A percentile compares a stretch with the other conserved stretches of the same genome.
Conservation (phyloP, 352 stramenopile genomes). For the Phytophthora tubulina region DNA sequence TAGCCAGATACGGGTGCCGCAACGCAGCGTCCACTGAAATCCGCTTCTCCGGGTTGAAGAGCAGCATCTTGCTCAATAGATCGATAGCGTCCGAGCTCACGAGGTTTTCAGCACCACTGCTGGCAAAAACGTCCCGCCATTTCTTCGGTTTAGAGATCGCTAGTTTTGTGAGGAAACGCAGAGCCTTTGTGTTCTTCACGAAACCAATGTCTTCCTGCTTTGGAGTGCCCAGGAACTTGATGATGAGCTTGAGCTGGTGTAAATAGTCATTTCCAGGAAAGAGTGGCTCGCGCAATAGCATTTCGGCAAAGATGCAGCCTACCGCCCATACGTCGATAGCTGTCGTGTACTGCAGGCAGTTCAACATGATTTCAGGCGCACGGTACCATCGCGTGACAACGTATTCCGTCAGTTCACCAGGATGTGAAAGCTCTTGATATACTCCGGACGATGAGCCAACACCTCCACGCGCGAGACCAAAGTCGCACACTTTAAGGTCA, state of each 20-base stretch:
- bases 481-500: constrained; percentile 86
- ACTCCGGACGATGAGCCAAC: constrained; percentile 33
- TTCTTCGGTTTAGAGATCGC: constrained; percentile 81
- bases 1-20: constrained; percentile 73
- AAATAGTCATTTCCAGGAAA: constrained; percentile 93
- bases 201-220: constrained; percentile 84
- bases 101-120: constrained; percentile 26
- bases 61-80: constrained; percentile 70
- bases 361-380: constrained; percentile 95
- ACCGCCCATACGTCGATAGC: constrained; percentile 95
- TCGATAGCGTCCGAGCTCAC: constrained; percentile 66
- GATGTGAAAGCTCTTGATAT: constrained; percentile 8
- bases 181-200: constrained; percentile 92
- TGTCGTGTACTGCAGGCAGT: constrained; percentile 95
- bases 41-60: constrained; percentile 79
- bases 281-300: constrained; percentile 96
- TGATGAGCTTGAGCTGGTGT: constrained; percentile 87
- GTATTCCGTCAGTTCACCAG: constrained; percentile 68
- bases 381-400: constrained; percentile 88
- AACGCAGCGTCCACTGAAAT: constrained; percentile 71
- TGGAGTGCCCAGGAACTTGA: constrained; percentile 70
- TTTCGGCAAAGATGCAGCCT: constrained; percentile 99
- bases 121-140: constrained; percentile 69
- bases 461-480: constrained; percentile 75
- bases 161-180: constrained; percentile 88